Percentiles rank a stretch among this genome's conserved stretches.
Evolutionary conservation across 2,329 filamentous ascomycete genomes (phyloP).

Genomic region (Ceratocystiopsis brevicomis): DNA sequence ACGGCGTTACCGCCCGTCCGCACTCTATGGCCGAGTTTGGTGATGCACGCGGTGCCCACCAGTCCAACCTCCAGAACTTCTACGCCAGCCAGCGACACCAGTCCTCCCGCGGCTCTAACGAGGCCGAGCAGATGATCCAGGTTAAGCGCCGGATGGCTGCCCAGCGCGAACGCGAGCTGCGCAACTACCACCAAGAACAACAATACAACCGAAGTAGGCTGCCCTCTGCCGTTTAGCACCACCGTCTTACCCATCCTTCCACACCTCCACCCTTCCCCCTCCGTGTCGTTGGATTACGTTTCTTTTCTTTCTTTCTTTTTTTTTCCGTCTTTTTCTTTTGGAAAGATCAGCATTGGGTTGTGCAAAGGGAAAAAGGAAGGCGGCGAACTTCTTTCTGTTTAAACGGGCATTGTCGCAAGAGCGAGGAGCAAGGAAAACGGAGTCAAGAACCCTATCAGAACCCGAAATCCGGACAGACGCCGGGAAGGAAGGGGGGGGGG

Average conservation of each 20-base stretch:
- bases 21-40: slow-evolving; percentile 74
- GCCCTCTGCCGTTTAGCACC: slow-evolving; percentile 54
- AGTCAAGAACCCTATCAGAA: neutral
- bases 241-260: no score
- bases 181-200: slow-evolving; percentile 99
- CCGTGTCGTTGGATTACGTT: no score
- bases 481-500: no score
- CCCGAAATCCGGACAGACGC: no score
- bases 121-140: slow-evolving; percentile 97
- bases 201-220: slow-evolving; percentile 99
- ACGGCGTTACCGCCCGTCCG: slow-evolving; percentile 48
- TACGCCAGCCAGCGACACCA: slow-evolving; percentile 89
- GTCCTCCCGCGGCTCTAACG: slow-evolving; percentile 61
- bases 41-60: slow-evolving; percentile 48
- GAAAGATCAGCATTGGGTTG: slow-evolving; percentile 1
- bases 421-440: slow-evolving; percentile 2
- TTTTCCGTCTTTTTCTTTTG: neutral
- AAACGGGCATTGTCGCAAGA: slow-evolving; percentile 2
- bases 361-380: neutral
- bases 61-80: slow-evolving; percentile 77
- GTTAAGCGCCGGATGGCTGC: slow-evolving; percentile 98
- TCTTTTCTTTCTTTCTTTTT: neutral
- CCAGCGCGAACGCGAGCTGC: slow-evolving; percentile 94
- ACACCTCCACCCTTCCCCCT: no score
- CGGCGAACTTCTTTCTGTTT: slow-evolving; percentile 6